Evolutionary conservation across 371 early-diverging fungal genomes (phyloP), one percentile per base, ranked within the genome.

Genomic region (Mucor sp.): DNA sequence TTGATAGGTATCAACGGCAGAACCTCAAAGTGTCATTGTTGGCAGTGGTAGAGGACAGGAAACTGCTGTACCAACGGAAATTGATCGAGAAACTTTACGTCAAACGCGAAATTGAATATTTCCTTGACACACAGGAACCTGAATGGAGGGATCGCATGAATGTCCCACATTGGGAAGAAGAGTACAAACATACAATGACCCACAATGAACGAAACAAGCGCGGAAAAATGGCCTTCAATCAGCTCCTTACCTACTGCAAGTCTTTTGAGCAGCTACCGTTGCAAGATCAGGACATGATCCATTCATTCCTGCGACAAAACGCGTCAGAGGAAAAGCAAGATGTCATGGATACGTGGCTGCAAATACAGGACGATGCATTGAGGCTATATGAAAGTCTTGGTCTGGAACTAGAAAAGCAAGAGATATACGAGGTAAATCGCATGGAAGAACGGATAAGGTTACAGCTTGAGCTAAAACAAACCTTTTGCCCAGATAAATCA

Each of bases 321-420:
- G 58, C 58, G 27, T 25, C 32, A 14, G 48, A 15, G 27, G 39
- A 59, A 28, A 59, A 56, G 43, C 25, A 56, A 39, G 66, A 67
- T 19, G 47, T 65, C n/a, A 69, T 69, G 60, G 69, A 73, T 48
- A 27, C 30, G 1, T 73, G 74, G 69, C 33, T 73, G 27, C 62
- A 69, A 33, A 57, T 48, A 55, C 74, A 73, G 19, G 69, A 73
- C 56, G 67, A 66, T 9, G 28, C 58, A 4, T 28, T 73, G 25
- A 62, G 69, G 41, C 43, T 69, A n/a, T 73, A 66, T 50, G 69
- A 69, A 39, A 39, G 30, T 11, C 56, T 73, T 7, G 74, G 73
- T 41, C 7, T 56, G 47, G 69, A 73, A 60, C 39, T 28, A 15
- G 69, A 69, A 53, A 65, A 69, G 17, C 59, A 72, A 21, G 35